Conservation (phyloP, 805 yeast species). For the Metschnikowia henanensis region DNA sequence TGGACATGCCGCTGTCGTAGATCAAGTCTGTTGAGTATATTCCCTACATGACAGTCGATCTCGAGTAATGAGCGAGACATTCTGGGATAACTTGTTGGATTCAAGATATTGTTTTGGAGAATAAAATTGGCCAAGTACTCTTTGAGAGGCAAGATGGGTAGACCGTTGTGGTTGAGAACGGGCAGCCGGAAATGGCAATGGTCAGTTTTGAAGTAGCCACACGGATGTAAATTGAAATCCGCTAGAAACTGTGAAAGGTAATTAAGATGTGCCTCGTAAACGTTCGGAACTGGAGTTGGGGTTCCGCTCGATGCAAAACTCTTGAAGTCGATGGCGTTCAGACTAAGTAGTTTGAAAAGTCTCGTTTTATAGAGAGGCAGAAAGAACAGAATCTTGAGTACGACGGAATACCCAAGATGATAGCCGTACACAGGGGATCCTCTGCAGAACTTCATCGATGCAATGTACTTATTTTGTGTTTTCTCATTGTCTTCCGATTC, state of each 20-base stretch:
- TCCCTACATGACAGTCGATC: constrained; percentile 62
- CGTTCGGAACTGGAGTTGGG: constrained; percentile 1
- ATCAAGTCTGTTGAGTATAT: constrained; percentile 55
- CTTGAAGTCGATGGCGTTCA: constrained; percentile 15
- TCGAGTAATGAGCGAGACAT: constrained; percentile 68
- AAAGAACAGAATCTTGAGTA: constrained; percentile 65
- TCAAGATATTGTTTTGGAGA: constrained; percentile 31
- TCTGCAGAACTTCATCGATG: constrained; percentile 62
- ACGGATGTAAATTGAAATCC: constrained; percentile 83
- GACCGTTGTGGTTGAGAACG: constrained; percentile 23
- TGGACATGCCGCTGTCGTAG: constrained; percentile 50
- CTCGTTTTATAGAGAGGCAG: constrained; percentile 61
- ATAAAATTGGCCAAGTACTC: constrained; percentile 21
- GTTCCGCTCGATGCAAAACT: constrained; percentile 1
- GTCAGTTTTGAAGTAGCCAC: constrained; percentile 66
- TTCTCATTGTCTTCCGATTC: constrained; percentile 5
- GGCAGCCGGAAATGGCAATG: constrained; percentile 60
- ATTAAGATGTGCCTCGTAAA: constrained; percentile 81
- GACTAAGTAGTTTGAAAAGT: constrained; percentile 48
- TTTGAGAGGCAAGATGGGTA: constrained; percentile 13
- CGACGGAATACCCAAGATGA: constrained; percentile 60
- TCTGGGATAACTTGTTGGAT: constrained; percentile 39
- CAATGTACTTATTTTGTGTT: constrained; percentile 43
- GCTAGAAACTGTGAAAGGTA: constrained; percentile 71
- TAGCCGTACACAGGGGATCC: constrained; percentile 87